Evolutionary conservation across 495 filamentous ascomycete species (phyloP).

Genomic region (Neurospora sp.): DNA sequence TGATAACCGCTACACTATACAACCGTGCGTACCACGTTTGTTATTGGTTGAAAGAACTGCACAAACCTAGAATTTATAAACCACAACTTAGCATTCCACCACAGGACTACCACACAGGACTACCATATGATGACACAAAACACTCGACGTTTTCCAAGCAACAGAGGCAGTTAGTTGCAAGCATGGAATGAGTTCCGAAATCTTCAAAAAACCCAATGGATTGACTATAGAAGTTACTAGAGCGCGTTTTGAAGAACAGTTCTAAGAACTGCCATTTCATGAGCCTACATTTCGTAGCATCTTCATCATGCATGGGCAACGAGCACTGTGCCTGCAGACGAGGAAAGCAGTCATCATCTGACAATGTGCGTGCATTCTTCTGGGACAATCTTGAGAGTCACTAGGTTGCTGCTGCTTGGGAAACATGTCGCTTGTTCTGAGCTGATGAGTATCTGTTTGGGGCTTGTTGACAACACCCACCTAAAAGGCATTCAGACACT

Average conservation of each 20-base stretch:
- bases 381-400: not conserved
- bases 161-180: not conserved
- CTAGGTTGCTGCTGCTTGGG: not conserved
- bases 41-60: not conserved
- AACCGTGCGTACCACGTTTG: not conserved
- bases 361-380: not conserved
- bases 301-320: not conserved
- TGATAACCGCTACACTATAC: not conserved
- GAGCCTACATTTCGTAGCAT: not conserved
- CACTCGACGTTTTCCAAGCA: not conserved
- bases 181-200: not conserved
- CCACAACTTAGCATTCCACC: not conserved
- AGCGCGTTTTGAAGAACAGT: not conserved
- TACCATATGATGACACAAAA: not conserved
- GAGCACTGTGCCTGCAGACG: not conserved
- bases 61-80: not conserved
- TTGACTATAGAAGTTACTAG: not conserved
- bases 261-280: not conserved
- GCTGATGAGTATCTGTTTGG: not conserved
- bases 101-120: not conserved
- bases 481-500: not conserved
- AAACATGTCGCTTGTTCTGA: not conserved
- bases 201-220: not conserved
- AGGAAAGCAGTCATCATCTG: not conserved
- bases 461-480: not conserved